Evolutionary conservation across 129 eudicot genomes (phyloP), one percentile per base, ranked within the genome.

Genomic region (Lactuca sativa): DNA sequence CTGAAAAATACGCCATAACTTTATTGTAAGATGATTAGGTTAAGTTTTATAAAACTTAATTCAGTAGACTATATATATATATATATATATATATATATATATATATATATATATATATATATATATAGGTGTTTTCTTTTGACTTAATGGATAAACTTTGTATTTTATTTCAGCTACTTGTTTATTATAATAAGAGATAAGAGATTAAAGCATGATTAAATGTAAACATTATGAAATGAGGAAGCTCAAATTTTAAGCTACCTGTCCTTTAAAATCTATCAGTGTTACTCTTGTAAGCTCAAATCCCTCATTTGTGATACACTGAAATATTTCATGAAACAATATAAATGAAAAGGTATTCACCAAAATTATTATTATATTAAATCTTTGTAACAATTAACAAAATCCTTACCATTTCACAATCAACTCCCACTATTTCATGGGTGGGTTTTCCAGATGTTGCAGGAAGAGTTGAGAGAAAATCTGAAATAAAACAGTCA

Each of bases 231-330:
- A 8, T 32, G 37, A 13, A 62, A 62, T 53, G 9, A 48, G 56
- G 76, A 51, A 70, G 25, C 59, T 38, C 7, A 25, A 25, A 25
- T 25, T 25, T 25, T 25, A 25, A 25, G 30, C 30, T 71, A 92
- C 97, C 98, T 92, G 86, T 71, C 95, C 95, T 59, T 72, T 72
- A 37, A 80, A 74, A 86, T 92, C 91, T 59, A 89, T 83, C 60
- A 89, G 72, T 30, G 98, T 92, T 40, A 84, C 74, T 77, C 90
- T 85, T 56, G 96, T 89, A 60, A 92, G 91, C 90, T 92, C 98
- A 53, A 92, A 84, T 52, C 98, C 98, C 69, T 80, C 78, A 6
- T 67, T 60, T 51, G 97, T 90, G 77, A 90, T 74, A 59, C 97
- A 90, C 97, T 90, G 74, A 15, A 25, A 25, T 25, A 13, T 34